Evolutionary conservation across 2,329 filamentous ascomycete species (phyloP).

Genomic region (Didymella exigua): DNA sequence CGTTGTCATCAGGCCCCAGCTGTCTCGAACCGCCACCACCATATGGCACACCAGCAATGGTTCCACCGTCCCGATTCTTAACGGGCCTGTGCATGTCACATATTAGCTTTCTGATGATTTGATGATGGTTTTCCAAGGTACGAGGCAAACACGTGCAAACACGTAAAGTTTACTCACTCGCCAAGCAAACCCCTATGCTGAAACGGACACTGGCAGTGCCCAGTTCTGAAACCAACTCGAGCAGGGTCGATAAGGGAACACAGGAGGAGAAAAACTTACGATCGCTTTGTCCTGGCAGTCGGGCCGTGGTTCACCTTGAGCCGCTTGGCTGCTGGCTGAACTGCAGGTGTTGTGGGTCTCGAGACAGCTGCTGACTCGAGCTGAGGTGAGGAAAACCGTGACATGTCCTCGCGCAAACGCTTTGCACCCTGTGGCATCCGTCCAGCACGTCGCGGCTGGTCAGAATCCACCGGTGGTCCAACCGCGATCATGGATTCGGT

Average conservation of each 20-base stretch:
- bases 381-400: slow-evolving; percentile 40
- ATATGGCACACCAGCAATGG: slow-evolving; percentile 69
- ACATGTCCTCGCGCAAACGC: slow-evolving; percentile 39
- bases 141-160: slow-evolving; percentile 38
- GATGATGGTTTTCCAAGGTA: slow-evolving; percentile 23
- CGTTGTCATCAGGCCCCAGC: slow-evolving; percentile 62
- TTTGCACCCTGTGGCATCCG: slow-evolving; percentile 38
- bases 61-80: slow-evolving; percentile 72
- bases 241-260: slow-evolving; percentile 20
- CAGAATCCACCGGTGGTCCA: slow-evolving; percentile 41
- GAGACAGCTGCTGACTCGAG: slow-evolving; percentile 38
- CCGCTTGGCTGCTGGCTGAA: slow-evolving; percentile 40
- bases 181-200: slow-evolving; percentile 32
- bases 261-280: slow-evolving; percentile 37
- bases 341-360: slow-evolving; percentile 43
- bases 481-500: slow-evolving; percentile 46
- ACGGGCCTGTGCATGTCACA: slow-evolving; percentile 63
- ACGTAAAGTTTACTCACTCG: slow-evolving; percentile 44
- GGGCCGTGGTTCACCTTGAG: slow-evolving; percentile 45
- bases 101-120: slow-evolving; percentile 40
- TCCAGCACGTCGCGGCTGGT: slow-evolving; percentile 39
- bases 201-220: slow-evolving; percentile 33
- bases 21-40: slow-evolving; percentile 67
- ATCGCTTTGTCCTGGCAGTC: slow-evolving; percentile 46
- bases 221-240: slow-evolving; percentile 20